Evolutionary conservation across 2,329 filamentous ascomycete genomes (phyloP), one percentile per base, ranked within the genome.

Genomic region (Pyrenochaeta sp.): DNA sequence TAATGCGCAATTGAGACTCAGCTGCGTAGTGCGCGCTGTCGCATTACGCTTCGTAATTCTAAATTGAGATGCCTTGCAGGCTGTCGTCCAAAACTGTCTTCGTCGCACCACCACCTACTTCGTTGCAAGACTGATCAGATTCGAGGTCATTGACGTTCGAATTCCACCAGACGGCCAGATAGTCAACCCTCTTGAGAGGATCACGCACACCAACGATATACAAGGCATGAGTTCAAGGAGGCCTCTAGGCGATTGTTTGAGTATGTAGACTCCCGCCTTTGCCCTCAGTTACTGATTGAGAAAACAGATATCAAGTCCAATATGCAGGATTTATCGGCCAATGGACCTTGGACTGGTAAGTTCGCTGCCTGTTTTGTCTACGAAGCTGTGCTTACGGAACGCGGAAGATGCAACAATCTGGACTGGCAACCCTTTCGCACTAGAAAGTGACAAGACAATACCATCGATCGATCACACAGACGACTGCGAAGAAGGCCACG

Each of bases 1-100:
- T 54, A 53, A 40, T 60, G 54, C 42, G 56, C 57, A 60, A 28
- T 47, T 60, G 57, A 48, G 57, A 52, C 47, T 12, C 37, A 48
- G 39, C 56, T 44, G 42, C 37, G 36, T 36, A 32, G 44, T 28
- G 48, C 49, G 50, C 53, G 49, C 36, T 43, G 28, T n/a, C 40
- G 36, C 24, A 9, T 46, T 28, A 28, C 6, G 3, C 27, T 48
- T 13, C 22, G 28, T 25, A 50, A 19, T 27, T 39, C 30, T 7
- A 47, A 10, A 34, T 39, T 13, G 36, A 39, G 36, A 43, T 42
- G 51, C n/a, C 45, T 9, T 47, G 28, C 28, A 47, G n/a, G 15
- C 24, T 34, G 27, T 46, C 15, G 22, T 15, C 24, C 24, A 15
- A 15, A 12, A 28, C 13, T 42, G 10, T 36, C 25, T 36, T 48